Conservation (phyloP, 768 basidiomycete genomes). For the Zangia roseola region DNA sequence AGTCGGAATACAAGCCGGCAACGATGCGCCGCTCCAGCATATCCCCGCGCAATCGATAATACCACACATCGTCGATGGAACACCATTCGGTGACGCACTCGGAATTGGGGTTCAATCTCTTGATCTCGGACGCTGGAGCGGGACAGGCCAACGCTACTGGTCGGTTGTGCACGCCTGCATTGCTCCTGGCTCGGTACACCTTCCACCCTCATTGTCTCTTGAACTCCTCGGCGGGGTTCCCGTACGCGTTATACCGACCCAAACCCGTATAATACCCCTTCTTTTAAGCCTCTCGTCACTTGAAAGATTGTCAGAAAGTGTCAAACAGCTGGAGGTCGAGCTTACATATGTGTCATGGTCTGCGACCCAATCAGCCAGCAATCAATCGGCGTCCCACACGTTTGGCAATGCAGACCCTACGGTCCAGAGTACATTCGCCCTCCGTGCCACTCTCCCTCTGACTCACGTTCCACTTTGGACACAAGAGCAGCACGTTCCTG, state of each 20-base stretch:
- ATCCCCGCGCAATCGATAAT: conserved; percentile 53
- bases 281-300: conserved; percentile 38
- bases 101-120: conserved; percentile 61
- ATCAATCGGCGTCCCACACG: background rate
- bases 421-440: conserved; percentile 2
- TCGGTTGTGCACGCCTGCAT: conserved; percentile 35
- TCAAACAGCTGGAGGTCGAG: conserved; percentile 39
- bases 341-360: conserved; percentile 29
- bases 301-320: conserved; percentile 31
- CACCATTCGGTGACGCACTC: conserved; percentile 67
- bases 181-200: background rate
- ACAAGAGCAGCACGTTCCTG: conserved; percentile 30
- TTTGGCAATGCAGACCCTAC: no score
- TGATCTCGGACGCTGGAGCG: conserved; percentile 11
- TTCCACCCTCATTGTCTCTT: conserved; percentile 19
- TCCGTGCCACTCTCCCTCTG: conserved; percentile 44
- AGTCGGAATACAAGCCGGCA: background rate
- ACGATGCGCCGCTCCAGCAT: conserved; percentile 33
- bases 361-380: background rate
- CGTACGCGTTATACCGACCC: conserved; percentile 54
- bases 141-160: conserved; percentile 48
- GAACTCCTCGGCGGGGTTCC: conserved; percentile 15
- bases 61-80: conserved; percentile 73
- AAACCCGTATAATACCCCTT: conserved; percentile 61
- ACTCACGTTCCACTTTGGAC: conserved; percentile 46